Evolutionary conservation across 305 asterid species (phyloP), one percentile per base, ranked within the genome.

Genomic region (Caryopteris hybrid): DNA sequence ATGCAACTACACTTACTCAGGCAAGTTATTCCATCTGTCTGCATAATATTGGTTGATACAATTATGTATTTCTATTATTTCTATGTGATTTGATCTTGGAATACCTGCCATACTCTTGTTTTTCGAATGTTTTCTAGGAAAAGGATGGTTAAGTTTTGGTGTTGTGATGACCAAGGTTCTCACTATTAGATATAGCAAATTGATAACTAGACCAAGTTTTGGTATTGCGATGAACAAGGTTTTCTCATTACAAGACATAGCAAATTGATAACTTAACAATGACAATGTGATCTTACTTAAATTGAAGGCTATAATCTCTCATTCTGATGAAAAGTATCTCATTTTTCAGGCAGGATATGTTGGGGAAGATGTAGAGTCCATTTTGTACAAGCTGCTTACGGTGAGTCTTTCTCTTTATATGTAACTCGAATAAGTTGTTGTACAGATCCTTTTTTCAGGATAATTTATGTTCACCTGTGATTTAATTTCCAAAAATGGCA

Each of bases 1-100:
- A 92, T 85, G 98, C 98, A 58, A 92, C 97, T 29, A 92, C 97
- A 20, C 97, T 92, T 73, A 92, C 98, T 72, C 98, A 92, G 94
- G 98, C 86, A 80, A 74, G 95, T 70, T 20, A 16, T 73, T 76
- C 51, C 45, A 29, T 73, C 56, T 23, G 61, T 59, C 23, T 64
- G 52, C 13, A 29, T 46, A 66, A 57, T 54, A 48, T 31, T 33
- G 55, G 9, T 71, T 46, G 41, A 25, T 61, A 17, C 59, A 23
- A 18, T 61, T 66, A 13, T 61, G 34, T 16, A 53, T 41, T 43
- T 65, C 36, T 9, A 27, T 48, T 67, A 25, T 65, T 41, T 41
- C 41, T 20, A 38, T 27, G 10, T 57, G 63, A 8, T 36, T 16
- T 33, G 53, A 51, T 70, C 41, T 9, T 14, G 42, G 12, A 22